These are phyloP conservation scores for Rhodotorula toruloides DNA, from an alignment of 768 basidiomycete genomes.

Conservation along the genomic window DNA sequence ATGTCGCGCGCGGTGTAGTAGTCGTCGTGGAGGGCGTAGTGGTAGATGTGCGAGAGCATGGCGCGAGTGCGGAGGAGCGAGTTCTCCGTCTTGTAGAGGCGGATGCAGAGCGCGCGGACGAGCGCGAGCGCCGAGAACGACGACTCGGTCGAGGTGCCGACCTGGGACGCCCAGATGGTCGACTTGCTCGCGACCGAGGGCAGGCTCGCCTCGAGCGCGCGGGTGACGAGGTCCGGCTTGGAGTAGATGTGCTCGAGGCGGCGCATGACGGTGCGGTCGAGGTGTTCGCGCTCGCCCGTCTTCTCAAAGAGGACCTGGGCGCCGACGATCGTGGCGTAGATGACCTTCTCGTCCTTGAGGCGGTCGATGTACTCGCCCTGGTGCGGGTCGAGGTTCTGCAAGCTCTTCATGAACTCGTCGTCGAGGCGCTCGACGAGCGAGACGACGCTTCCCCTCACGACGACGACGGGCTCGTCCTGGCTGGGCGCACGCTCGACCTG, in stretches of 20 bases:
- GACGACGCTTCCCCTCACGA: conserved; percentile 90
- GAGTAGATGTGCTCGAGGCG: conserved; percentile 96
- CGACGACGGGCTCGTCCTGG: conserved; percentile 62
- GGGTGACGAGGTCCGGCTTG: conserved; percentile 92
- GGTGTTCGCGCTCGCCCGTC: conserved; percentile 62
- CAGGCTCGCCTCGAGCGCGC: conserved; percentile 73
- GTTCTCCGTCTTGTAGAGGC: conserved; percentile 87
- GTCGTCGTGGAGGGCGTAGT: conserved; percentile 91
- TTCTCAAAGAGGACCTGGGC: conserved; percentile 88
- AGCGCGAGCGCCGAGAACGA: conserved; percentile 50
- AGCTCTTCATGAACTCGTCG: conserved; percentile 93
- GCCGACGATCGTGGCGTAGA: conserved; percentile 88
- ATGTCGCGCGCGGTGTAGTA: conserved; percentile 96
- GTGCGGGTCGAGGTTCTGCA: conserved; percentile 98
- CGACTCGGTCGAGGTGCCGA: conserved; percentile 43
- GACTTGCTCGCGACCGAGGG: conserved; percentile 50
- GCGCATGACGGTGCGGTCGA: conserved; percentile 85
- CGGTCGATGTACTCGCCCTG: conserved; percentile 98
- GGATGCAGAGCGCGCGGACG: conserved; percentile 80
- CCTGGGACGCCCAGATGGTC: conserved; percentile 58
- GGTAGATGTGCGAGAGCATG: conserved; percentile 96
- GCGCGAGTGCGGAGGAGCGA: conserved; percentile 90
- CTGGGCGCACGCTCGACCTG: conserved; percentile 71
- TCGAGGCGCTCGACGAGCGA: conserved; percentile 93
- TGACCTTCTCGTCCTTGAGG: conserved; percentile 86